Conservation (phyloP, 176 grass and related monocot species). For the Oryza glumipatula region DNA sequence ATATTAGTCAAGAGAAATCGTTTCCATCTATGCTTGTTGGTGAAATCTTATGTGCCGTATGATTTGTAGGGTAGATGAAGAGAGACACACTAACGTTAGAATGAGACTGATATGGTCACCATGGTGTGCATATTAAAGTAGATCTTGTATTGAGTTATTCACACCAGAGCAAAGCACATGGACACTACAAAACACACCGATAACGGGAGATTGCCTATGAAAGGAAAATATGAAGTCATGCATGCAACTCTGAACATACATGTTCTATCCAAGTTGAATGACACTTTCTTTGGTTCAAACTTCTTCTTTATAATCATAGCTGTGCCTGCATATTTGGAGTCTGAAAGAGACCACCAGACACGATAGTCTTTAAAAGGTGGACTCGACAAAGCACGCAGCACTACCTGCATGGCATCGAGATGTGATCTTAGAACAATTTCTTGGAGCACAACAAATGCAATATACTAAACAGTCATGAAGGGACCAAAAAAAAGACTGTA, state of each 20-base stretch:
- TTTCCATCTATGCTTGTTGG: not conserved
- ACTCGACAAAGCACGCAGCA: slow-evolving; percentile 76
- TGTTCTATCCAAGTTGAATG: slow-evolving; percentile 79
- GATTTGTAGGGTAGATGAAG: not conserved
- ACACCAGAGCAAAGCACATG: not conserved
- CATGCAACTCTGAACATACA: slow-evolving; percentile 52
- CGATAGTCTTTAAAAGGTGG: slow-evolving; percentile 74
- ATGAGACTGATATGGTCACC: not conserved
- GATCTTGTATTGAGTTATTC: not conserved
- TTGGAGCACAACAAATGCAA: slow-evolving; percentile 17
- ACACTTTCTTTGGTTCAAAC: slow-evolving; percentile 83
- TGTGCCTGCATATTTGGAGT: slow-evolving; percentile 86
- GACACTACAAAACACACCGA: not conserved
- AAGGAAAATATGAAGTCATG: slow-evolving; percentile 2
- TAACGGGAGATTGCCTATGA: not conserved
- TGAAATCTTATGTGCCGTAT: not conserved
- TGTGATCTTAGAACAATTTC: slow-evolving; percentile 29
- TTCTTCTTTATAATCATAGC: slow-evolving; percentile 88
- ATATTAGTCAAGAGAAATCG: not conserved
- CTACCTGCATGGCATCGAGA: slow-evolving; percentile 53
- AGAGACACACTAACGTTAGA: not conserved
- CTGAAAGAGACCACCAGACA: slow-evolving; percentile 97
- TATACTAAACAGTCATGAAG: slow-evolving; percentile 22
- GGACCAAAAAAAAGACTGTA: slow-evolving; percentile 4
- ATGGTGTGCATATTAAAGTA: not conserved